Conservation (phyloP, 2,329 filamentous ascomycete genomes). For the Sporothrix sp. region DNA sequence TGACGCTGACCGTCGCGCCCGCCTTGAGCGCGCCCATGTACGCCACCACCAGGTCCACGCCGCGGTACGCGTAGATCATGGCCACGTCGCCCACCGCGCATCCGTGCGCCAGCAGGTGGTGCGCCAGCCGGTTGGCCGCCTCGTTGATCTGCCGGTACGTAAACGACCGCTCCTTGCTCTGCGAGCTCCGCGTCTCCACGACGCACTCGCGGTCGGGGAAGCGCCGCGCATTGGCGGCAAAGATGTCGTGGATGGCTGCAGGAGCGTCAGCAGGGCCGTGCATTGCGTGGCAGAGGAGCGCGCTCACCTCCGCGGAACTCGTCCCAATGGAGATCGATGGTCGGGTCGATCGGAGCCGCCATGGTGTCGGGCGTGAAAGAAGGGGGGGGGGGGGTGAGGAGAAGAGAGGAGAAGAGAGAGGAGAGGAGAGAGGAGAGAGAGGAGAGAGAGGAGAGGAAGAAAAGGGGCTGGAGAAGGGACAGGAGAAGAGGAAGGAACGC, state of each 20-base stretch:
- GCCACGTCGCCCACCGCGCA: conserved; percentile 75
- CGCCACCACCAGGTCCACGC: conserved; percentile 55
- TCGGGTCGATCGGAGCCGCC: conserved; percentile 13
- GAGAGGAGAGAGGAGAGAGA: no score
- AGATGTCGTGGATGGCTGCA: conserved; percentile 57
- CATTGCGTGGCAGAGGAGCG: no score
- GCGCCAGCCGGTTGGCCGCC: conserved; percentile 68
- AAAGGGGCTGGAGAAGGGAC: no score
- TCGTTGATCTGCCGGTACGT: conserved; percentile 83
- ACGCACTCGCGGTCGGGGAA: conserved; percentile 53
- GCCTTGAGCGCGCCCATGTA: conserved; percentile 63
- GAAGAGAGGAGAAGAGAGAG: not conserved
- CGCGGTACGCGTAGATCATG: conserved; percentile 82
- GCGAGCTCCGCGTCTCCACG: conserved; percentile 37
- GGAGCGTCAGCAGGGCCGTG: not conserved
- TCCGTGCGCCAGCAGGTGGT: conserved; percentile 67
- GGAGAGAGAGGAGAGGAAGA: no score
- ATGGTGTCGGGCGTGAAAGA: not conserved
- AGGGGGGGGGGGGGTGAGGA: not conserved
- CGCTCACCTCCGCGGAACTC: conserved; percentile 15
- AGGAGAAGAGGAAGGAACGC: no score
- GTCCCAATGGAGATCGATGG: conserved; percentile 16
- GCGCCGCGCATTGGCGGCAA: conserved; percentile 53
- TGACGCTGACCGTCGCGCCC: conserved; percentile 53
- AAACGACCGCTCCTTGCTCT: conserved; percentile 53